Base-by-base conservation (phyloP, 148 eudicot species). In the Camellia granthamiana region DNA sequence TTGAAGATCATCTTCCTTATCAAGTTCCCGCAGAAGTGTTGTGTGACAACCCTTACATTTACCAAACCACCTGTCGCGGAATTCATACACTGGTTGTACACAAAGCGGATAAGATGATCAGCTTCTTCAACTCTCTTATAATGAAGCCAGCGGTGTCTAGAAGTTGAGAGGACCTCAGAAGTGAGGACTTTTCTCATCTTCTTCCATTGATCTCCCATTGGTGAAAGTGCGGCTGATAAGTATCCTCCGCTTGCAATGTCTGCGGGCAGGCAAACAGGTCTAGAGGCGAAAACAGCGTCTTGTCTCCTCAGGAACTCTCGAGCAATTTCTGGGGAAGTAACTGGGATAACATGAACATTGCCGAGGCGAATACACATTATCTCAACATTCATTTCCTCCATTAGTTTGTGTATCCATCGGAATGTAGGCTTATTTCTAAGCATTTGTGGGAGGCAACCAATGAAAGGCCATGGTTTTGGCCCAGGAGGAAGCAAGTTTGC, bases 291-390 rank as follows among this genome's bases (percentile, higher is more conserved):
- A 19, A 54, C 11, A 4, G 41, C 23, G 8, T 86, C 86, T 23
- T 81, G 84, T 14, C 55, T 76, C n/a, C 59, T 69, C 67, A 86
- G 52, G 67, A 86, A 78, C 55, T 81, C 78, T 18, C 71, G 7
- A 3, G 81, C 75, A 15, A 86, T 72, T 19, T 78, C 78, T 2
- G 88, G 86, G n/a, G 78, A 81, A 13, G 82, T 30, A 0, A 82
- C 84, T 1, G 80, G 42, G 14, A 87, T 82, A 9, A 87, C 82
- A 52, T 84, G 84, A 69, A 23, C 30, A 9, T 23, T 30, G 13
- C 87, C 84, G 0, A 87, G 74, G 7, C 74, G 84, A 44, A 87
- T 30, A 42, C 89, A 87, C 8, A 78, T 71, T 49, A 86, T 83
- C 23, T 84, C 83, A 9, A 69, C 21, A 52, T 84, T 81, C 78